Evolutionary conservation across 352 stramenopile species (phyloP).

Genomic region (Aphanomyces astaci): DNA sequence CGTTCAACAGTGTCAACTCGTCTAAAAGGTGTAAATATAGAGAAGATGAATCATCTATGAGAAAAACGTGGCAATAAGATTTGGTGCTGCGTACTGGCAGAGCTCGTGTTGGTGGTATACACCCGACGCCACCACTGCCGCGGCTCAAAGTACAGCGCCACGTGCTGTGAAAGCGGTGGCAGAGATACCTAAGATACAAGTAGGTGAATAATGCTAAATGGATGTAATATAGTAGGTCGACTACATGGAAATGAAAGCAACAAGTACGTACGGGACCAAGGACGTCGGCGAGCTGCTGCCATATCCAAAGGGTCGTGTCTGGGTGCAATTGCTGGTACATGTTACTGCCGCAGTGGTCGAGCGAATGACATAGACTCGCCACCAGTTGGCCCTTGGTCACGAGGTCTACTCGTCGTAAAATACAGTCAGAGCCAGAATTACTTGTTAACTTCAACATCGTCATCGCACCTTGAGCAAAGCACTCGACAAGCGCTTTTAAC

Average conservation of each 20-base stretch:
- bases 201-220: constrained; percentile 10
- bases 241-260: neutral
- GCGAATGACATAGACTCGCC: constrained; percentile 32
- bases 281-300: constrained; percentile 45
- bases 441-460: neutral
- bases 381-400: constrained; percentile 36
- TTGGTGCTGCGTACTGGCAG: neutral
- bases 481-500: neutral
- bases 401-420: constrained; percentile 34
- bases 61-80: neutral
- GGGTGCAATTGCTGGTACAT: constrained; percentile 38
- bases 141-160: neutral
- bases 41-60: neutral
- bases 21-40: too few relatives aligned
- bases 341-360: constrained; percentile 55
- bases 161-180: neutral
- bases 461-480: constrained; percentile 12
- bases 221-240: constrained; percentile 18
- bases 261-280: constrained; percentile 34
- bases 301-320: constrained; percentile 33
- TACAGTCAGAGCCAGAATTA: constrained; percentile 7
- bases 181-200: neutral
- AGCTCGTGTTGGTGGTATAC: constrained; percentile 33
- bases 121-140: constrained; percentile 55
- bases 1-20: neutral